Conservation (phyloP, 2,329 filamentous ascomycete genomes). For the Aspergillus versicolor region DNA sequence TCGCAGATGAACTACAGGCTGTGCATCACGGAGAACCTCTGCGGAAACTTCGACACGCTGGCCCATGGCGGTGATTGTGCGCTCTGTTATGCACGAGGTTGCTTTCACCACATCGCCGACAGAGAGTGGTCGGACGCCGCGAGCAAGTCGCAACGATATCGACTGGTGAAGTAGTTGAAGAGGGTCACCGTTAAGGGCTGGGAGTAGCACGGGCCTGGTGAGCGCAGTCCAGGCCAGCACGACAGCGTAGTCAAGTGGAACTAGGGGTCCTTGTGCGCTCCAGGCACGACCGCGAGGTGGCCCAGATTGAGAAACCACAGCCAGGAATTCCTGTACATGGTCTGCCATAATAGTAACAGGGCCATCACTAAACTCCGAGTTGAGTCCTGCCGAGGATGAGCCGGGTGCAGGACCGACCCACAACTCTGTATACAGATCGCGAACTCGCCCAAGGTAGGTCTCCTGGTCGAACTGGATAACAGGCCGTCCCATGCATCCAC, state of each 20-base stretch:
- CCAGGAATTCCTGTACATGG: not conserved
- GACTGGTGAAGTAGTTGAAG: slow-evolving; percentile 8
- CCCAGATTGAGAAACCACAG: not conserved
- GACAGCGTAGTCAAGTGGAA: slow-evolving; percentile 6
- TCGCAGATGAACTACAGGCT: not conserved
- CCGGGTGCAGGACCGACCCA: not conserved
- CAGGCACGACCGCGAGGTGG: not conserved
- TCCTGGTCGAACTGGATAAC: not conserved
- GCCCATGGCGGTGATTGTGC: not conserved
- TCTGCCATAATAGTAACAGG: not conserved
- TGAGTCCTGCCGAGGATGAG: not conserved
- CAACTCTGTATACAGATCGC: not conserved
- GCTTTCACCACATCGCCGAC: slow-evolving; percentile 1
- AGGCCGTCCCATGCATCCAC: not conserved
- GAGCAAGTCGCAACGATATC: not conserved
- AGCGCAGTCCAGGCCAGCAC: slow-evolving; percentile 7
- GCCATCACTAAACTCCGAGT: not conserved
- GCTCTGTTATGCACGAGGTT: not conserved
- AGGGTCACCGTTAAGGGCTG: not conserved
- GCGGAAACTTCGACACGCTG: slow-evolving; percentile 1
- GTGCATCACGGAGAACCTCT: not conserved
- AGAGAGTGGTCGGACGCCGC: not conserved
- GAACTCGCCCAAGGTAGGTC: not conserved
- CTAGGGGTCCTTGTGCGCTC: not conserved
- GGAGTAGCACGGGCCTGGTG: not conserved